Evolutionary conservation across 352 stramenopile genomes (phyloP).

Genomic region (Phytophthora tentaculata): DNA sequence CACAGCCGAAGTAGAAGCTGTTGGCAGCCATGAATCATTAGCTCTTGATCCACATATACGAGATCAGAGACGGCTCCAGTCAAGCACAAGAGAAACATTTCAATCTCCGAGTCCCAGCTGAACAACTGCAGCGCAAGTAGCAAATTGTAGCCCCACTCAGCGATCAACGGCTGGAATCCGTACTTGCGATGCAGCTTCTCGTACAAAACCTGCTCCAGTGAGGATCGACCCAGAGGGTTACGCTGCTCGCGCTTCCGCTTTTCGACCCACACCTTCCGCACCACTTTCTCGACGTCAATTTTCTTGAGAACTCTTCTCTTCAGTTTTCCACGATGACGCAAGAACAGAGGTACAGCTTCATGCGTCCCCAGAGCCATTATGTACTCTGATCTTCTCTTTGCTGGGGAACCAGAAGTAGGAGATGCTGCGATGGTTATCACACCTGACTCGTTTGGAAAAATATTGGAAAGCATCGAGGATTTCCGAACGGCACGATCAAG

Average conservation of each 20-base stretch:
- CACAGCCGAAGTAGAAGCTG: conserved; percentile 53
- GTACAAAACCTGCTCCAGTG: conserved; percentile 74
- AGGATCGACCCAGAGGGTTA: conserved; percentile 49
- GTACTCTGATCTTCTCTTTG: conserved; percentile 63
- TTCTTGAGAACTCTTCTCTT: conserved; percentile 71
- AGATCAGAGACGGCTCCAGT: conserved; percentile 72
- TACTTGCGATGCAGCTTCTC: conserved; percentile 84
- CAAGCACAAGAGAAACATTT: conserved; percentile 78
- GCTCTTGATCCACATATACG: conserved; percentile 78
- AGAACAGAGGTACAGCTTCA: conserved; percentile 65
- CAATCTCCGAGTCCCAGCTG: conserved; percentile 80
- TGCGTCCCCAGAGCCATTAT: conserved; percentile 66
- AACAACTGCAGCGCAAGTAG: conserved; percentile 69
- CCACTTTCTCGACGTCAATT: conserved; percentile 62
- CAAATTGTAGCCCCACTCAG: conserved; percentile 90
- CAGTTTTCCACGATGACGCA: conserved; percentile 80
- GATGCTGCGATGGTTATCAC: conserved; percentile 22
- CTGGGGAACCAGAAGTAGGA: conserved; percentile 17
- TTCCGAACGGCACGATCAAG: conserved; percentile 55
- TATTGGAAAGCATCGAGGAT: conserved; percentile 20
- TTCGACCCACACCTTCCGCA: conserved; percentile 79
- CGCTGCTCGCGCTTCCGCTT: conserved; percentile 73
- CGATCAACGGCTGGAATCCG: conserved; percentile 81
- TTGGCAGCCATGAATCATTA: conserved; percentile 63
- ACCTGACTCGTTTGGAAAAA: conserved; percentile 11